Evolutionary conservation across 331 rosid genomes (phyloP).

Genomic region (Phaseolus coccineus): DNA sequence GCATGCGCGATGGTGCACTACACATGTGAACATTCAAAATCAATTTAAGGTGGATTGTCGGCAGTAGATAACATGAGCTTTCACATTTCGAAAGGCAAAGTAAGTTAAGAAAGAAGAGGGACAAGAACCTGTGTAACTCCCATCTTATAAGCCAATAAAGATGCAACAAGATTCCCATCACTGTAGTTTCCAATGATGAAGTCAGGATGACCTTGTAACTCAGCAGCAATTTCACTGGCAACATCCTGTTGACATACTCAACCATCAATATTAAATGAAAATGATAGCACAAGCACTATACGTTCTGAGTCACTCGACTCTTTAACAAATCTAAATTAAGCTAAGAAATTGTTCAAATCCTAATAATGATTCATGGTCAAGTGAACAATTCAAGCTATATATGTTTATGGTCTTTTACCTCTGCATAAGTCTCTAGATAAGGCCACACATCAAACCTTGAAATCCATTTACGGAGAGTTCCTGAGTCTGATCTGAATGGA

Average conservation of each 20-base stretch:
- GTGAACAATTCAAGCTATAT: conserved; percentile 13
- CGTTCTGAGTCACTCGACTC: background rate
- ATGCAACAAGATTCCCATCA: conserved; percentile 93
- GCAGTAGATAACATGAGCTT: conserved; percentile 5
- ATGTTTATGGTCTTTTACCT: conserved; percentile 55
- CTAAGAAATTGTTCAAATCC: background rate
- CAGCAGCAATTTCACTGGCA: conserved; percentile 77
- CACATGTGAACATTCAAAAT: conserved; percentile 30
- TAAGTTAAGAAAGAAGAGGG: conserved; percentile 14
- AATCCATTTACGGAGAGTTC: conserved; percentile 90
- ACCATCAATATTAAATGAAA: conserved; percentile 39
- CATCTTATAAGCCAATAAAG: conserved; percentile 85
- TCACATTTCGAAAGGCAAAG: conserved; percentile 25
- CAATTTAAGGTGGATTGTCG: conserved; percentile 33
- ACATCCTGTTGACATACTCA: conserved; percentile 66
- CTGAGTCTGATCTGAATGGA: conserved; percentile 89
- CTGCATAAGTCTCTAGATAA: conserved; percentile 80
- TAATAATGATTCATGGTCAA: conserved; percentile 17
- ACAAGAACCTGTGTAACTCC: conserved; percentile 80
- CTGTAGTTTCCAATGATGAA: conserved; percentile 95
- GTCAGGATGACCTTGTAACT: conserved; percentile 81
- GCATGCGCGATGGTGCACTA: conserved; percentile 75
- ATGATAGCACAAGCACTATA: conserved; percentile 18
- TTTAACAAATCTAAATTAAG: conserved; percentile 9
- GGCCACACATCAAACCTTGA: conserved; percentile 99